Evolutionary conservation across 768 basidiomycete species (phyloP).

Genomic region (Pleurotus pulmonarius): DNA sequence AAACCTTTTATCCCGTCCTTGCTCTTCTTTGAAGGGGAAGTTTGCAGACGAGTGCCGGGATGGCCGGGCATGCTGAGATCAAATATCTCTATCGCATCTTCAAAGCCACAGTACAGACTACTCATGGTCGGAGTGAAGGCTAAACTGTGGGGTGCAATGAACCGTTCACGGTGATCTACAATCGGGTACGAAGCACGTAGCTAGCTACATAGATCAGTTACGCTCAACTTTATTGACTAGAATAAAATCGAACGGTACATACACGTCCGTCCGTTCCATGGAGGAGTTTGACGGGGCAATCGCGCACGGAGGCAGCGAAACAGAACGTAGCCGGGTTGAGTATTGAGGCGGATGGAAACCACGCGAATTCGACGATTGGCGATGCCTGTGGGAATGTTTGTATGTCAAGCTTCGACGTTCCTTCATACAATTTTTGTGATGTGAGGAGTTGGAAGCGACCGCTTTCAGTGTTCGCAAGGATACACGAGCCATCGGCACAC

Average conservation of each 20-base stretch:
- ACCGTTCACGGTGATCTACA: slow-evolving; percentile 90
- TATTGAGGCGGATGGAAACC: slow-evolving; percentile 78
- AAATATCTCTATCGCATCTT: slow-evolving; percentile 35
- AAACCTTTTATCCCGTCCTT: slow-evolving; percentile 86
- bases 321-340: slow-evolving; percentile 66
- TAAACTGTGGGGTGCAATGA: slow-evolving; percentile 82
- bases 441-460: not conserved
- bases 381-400: slow-evolving; percentile 47
- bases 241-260: slow-evolving; percentile 14
- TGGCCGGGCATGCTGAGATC: slow-evolving; percentile 67
- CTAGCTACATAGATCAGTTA: slow-evolving; percentile 32
- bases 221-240: not conserved
- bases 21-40: slow-evolving; percentile 71
- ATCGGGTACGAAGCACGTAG: slow-evolving; percentile 89
- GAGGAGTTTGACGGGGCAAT: slow-evolving; percentile 80
- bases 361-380: slow-evolving; percentile 73
- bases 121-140: slow-evolving; percentile 55
- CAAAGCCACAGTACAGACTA: slow-evolving; percentile 68
- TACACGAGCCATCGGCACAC: slow-evolving; percentile 5
- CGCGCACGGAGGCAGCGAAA: slow-evolving; percentile 79
- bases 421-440: not conserved
- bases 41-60: slow-evolving; percentile 64
- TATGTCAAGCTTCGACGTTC: not conserved
- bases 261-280: slow-evolving; percentile 80
- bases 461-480: not conserved